phyloP scores from a whole-genome alignment of 2,329 filamentous ascomycete genomes.

The Pyrenophora graminea region DNA sequence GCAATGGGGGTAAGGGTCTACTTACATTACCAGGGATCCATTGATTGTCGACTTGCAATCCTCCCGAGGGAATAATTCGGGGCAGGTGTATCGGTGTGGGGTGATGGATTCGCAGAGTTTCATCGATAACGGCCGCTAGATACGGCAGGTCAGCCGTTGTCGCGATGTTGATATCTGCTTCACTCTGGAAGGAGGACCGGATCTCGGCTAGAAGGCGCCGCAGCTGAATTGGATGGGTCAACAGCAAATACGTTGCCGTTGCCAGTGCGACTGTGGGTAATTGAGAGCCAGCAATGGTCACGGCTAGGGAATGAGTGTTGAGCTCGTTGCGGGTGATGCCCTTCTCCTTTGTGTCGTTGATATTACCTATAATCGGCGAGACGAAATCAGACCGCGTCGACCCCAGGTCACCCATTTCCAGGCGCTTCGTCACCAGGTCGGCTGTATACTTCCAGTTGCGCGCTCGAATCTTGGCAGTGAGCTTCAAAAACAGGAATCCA shows the following conservation, averaged over 20 bases:
- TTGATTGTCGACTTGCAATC: too few relatives aligned
- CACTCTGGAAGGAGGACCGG: not conserved
- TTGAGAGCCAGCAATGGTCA: not conserved
- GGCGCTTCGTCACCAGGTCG: slow-evolving; percentile 3
- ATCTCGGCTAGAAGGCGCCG: not conserved
- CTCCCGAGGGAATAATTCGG: not conserved
- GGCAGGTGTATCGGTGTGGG: not conserved
- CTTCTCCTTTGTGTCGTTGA: slow-evolving; percentile 4
- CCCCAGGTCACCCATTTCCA: slow-evolving; percentile 5
- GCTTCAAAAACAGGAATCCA: not conserved
- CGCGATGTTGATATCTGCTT: not conserved
- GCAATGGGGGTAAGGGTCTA: not conserved
- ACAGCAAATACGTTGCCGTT: not conserved
- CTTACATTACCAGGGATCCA: too few relatives aligned
- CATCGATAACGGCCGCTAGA: not conserved
- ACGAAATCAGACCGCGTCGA: slow-evolving; percentile 2
- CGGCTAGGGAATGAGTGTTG: slow-evolving; percentile 2
- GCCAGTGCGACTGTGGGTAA: not conserved
- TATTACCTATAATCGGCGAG: not conserved
- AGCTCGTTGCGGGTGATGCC: slow-evolving; percentile 4
- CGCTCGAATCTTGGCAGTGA: not conserved
- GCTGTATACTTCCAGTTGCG: slow-evolving; percentile 3
- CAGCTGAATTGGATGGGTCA: not conserved
- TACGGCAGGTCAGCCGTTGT: not conserved
- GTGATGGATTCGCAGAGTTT: not conserved